Percentiles rank a stretch among this genome's conserved stretches.
These are phyloP conservation scores for Phytopythium helicoides DNA, from an alignment of 352 stramenopile genomes.

Conservation along the genomic window DNA sequence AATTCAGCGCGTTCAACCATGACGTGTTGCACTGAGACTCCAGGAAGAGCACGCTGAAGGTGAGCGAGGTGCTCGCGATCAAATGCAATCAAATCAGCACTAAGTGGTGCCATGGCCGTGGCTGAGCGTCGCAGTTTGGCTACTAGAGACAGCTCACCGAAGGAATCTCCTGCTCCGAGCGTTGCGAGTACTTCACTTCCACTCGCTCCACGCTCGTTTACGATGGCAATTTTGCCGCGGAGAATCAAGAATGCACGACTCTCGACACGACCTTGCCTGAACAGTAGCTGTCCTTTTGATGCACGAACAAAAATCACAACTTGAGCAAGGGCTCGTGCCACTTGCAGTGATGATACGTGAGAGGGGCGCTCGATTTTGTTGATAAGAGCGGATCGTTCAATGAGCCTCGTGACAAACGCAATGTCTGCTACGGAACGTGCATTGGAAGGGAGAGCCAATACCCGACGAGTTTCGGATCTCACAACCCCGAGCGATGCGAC, in stretches of 20 bases:
- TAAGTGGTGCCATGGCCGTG: constrained; percentile 54
- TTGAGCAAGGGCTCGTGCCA: constrained; percentile 46
- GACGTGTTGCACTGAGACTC: constrained; percentile 61
- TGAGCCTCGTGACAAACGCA: constrained; percentile 52
- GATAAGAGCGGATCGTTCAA: constrained; percentile 58
- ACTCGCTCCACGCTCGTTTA: constrained; percentile 49
- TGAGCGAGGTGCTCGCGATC: constrained; percentile 50
- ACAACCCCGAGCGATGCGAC: constrained; percentile 65
- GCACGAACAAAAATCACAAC: constrained; percentile 58
- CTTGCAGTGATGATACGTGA: constrained; percentile 40
- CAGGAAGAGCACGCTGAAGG: constrained; percentile 37
- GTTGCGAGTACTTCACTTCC: constrained; percentile 58
- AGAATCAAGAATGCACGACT: constrained; percentile 79
- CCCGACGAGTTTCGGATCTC: constrained; percentile 57
- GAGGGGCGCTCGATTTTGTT: constrained; percentile 64
- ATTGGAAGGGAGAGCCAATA: constrained; percentile 39
- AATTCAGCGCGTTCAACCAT: constrained; percentile 77
- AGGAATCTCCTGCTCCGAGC: constrained; percentile 60
- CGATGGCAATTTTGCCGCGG: constrained; percentile 70
- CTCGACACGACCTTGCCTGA: constrained; percentile 71
- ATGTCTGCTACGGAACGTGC: constrained; percentile 39
- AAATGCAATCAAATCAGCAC: constrained; percentile 73
- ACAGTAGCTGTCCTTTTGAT: constrained; percentile 50
- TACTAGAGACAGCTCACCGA: constrained; percentile 73
- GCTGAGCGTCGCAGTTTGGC: constrained; percentile 68